A percentile compares a stretch with the other conserved stretches of the same genome.
Evolutionary conservation across 495 filamentous ascomycete genomes (phyloP).

Genomic region (Astrothelium subdiscretum): DNA sequence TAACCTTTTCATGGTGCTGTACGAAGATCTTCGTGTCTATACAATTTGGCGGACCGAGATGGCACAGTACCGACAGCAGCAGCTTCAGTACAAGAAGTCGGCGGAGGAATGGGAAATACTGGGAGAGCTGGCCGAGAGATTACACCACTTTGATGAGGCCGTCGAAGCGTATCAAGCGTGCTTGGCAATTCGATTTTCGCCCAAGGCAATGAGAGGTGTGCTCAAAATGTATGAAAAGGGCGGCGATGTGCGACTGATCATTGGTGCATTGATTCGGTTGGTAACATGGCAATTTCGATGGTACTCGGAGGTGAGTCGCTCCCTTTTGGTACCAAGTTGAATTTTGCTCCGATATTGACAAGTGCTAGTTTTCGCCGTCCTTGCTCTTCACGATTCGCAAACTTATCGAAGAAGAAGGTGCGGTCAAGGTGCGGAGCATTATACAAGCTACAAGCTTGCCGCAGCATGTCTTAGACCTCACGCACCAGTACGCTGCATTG

Average conservation of each 20-base stretch:
- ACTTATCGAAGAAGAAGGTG: slow-evolving; percentile 93
- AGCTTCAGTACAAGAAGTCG: slow-evolving; percentile 86
- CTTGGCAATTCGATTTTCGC: slow-evolving; percentile 70
- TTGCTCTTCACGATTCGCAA: slow-evolving; percentile 76
- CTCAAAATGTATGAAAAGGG: slow-evolving; percentile 63
- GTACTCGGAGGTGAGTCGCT: slow-evolving; percentile 71
- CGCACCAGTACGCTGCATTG: slow-evolving; percentile 88
- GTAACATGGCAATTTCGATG: slow-evolving; percentile 98
- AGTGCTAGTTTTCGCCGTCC: slow-evolving; percentile 71
- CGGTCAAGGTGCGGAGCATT: slow-evolving; percentile 92
- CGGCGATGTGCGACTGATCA: slow-evolving; percentile 60
- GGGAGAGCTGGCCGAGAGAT: slow-evolving; percentile 78
- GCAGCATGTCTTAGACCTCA: slow-evolving; percentile 84
- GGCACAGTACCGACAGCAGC: slow-evolving; percentile 80
- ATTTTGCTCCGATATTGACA: not conserved
- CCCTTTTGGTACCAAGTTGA: not conserved
- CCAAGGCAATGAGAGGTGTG: slow-evolving; percentile 78
- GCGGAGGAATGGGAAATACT: slow-evolving; percentile 98
- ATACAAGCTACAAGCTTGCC: slow-evolving; percentile 91
- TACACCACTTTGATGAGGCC: slow-evolving; percentile 81
- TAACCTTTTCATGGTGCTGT: slow-evolving; percentile 97
- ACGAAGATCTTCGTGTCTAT: slow-evolving; percentile 94
- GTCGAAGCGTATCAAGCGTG: slow-evolving; percentile 86
- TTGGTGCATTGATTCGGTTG: slow-evolving; percentile 71
- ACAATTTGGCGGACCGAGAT: slow-evolving; percentile 98